phyloP scores from a whole-genome alignment of 1,139 yeast genomes.

The Diutina neorugosa region DNA sequence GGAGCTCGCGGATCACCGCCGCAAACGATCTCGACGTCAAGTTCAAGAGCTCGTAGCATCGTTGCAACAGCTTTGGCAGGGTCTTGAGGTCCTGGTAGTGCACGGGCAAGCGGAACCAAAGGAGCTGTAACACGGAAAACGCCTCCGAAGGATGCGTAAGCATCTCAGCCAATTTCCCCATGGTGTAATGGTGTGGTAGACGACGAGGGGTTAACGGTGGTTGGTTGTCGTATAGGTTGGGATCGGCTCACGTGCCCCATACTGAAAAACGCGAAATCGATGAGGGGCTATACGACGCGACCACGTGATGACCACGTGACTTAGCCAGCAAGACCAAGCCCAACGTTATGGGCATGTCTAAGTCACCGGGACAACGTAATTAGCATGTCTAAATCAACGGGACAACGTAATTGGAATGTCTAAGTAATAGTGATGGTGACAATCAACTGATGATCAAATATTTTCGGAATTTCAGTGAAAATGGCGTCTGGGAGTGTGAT shows the following conservation, averaged over 20 bases:
- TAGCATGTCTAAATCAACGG: too few relatives aligned
- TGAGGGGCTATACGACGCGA: neutral
- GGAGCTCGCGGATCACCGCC: constrained; percentile 81
- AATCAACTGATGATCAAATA: too few relatives aligned
- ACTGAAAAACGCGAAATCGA: neutral
- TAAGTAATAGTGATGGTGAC: too few relatives aligned
- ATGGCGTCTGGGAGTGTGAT: too few relatives aligned
- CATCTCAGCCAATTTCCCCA: constrained; percentile 61
- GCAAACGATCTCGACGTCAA: constrained; percentile 83
- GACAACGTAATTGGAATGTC: too few relatives aligned
- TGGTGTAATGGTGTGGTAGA: constrained; percentile 13
- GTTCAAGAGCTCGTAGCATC: constrained; percentile 60
- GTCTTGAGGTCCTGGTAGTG: constrained; percentile 36
- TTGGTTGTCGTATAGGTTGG: neutral
- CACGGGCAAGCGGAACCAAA: constrained; percentile 40
- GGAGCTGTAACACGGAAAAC: constrained; percentile 51
- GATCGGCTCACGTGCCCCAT: neutral
- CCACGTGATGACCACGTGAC: too few relatives aligned
- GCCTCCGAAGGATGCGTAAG: constrained; percentile 64
- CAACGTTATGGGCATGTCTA: too few relatives aligned
- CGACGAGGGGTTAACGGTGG: neutral
- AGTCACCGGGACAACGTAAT: too few relatives aligned
- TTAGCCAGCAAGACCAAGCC: too few relatives aligned
- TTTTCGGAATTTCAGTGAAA: too few relatives aligned
- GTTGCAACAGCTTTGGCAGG: constrained; percentile 35